Conservation (phyloP, 108 stramenopile species). For the Cylindrotheca closterium region DNA sequence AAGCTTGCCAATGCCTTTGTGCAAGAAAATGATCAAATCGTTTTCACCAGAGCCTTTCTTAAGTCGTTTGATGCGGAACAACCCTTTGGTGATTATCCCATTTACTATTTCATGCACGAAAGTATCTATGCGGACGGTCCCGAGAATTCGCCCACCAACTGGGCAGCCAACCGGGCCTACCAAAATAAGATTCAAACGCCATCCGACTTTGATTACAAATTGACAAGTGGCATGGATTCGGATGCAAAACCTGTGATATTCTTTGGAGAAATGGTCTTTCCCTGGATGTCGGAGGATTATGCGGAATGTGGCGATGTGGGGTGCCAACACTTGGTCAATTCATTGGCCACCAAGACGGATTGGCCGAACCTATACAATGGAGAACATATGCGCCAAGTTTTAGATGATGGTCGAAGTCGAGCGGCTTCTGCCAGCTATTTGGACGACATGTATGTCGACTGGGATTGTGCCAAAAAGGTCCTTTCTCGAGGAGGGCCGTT, state of each 20-base stretch:
- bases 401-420: slow-evolving; percentile 23
- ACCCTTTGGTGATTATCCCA: slow-evolving; percentile 89
- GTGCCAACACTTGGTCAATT: slow-evolving; percentile 60
- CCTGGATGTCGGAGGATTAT: slow-evolving; percentile 92
- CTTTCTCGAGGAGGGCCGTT: slow-evolving; percentile 57
- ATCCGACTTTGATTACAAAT: slow-evolving; percentile 57
- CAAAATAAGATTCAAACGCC: slow-evolving; percentile 24
- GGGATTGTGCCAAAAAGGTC: slow-evolving; percentile 68
- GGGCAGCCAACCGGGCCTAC: slow-evolving; percentile 45
- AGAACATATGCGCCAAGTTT: slow-evolving; percentile 56
- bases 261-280: slow-evolving; percentile 94
- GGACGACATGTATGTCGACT: slow-evolving; percentile 95
- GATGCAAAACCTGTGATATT: slow-evolving; percentile 55
- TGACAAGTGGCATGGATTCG: slow-evolving; percentile 20
- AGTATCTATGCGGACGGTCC: slow-evolving; percentile 84
- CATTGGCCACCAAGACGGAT: slow-evolving; percentile 71
- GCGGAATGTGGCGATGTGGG: slow-evolving; percentile 65
- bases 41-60: slow-evolving; percentile 67
- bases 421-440: slow-evolving; percentile 88
- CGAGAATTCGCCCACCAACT: slow-evolving; percentile 43
- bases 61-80: slow-evolving; percentile 76
- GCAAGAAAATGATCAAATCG: slow-evolving; percentile 32
- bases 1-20: slow-evolving; percentile 80
- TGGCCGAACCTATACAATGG: slow-evolving; percentile 81
- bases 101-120: slow-evolving; percentile 93